Evolutionary conservation across 2,329 filamentous ascomycete genomes (phyloP).

Genomic region (Laburnicola sp.): DNA sequence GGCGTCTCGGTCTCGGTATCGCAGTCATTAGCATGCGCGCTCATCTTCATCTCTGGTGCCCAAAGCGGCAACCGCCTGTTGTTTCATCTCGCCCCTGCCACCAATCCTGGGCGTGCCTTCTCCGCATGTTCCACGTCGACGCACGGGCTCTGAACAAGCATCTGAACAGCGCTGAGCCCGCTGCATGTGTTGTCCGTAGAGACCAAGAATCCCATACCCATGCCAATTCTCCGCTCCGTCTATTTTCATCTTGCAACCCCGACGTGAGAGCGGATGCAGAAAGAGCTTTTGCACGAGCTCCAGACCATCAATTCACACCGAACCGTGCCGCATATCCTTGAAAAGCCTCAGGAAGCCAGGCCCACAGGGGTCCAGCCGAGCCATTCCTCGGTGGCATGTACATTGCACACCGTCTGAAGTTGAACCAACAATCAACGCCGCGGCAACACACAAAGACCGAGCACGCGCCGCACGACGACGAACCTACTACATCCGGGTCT

Average conservation of each 20-base stretch:
- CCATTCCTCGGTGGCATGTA: too few species aligned
- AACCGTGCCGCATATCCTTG: too few species aligned
- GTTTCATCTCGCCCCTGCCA: constrained; percentile 3
- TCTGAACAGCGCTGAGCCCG: constrained; percentile 4
- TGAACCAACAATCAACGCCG: too few species aligned
- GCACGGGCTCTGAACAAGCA: not conserved
- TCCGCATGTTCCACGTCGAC: constrained; percentile 1
- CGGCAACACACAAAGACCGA: too few species aligned
- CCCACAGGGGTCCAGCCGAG: too few species aligned
- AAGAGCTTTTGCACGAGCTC: not conserved
- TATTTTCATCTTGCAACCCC: not conserved
- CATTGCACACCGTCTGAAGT: too few species aligned
- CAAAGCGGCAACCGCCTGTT: not conserved
- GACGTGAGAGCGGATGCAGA: too few species aligned
- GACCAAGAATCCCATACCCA: not conserved
- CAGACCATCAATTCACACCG: too few species aligned
- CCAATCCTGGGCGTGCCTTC: constrained; percentile 1
- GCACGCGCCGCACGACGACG: too few species aligned
- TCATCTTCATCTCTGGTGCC: constrained; percentile 7
- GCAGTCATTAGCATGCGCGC: not conserved
- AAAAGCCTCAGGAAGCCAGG: too few species aligned
- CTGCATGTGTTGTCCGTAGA: not conserved
- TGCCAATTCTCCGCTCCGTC: not conserved
- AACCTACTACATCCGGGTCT: too few species aligned
- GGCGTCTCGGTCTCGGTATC: not conserved